These are phyloP conservation scores for Calvatia gigantea DNA, from an alignment of 768 basidiomycete genomes.

Conservation along the genomic window DNA sequence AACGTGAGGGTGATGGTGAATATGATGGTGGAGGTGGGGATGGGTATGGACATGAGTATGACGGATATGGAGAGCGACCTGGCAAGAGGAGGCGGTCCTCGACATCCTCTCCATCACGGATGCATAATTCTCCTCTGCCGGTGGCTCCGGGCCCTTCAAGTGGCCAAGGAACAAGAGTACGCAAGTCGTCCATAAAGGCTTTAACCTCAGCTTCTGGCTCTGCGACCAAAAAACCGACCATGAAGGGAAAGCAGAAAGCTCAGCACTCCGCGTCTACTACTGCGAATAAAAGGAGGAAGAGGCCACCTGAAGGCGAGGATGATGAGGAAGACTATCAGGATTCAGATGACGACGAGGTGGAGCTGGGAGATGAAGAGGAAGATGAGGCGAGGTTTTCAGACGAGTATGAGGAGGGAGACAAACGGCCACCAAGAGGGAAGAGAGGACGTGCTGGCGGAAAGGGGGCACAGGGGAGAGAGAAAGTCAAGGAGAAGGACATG, in stretches of 20 bases:
- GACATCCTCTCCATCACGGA: not conserved
- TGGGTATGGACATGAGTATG: not conserved
- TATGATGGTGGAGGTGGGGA: not conserved
- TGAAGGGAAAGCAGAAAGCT: conserved; percentile 20
- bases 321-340: conserved; percentile 18
- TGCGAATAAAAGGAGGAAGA: conserved; percentile 21
- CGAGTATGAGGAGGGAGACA: conserved; percentile 19
- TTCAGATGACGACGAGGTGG: conserved; percentile 21
- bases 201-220: not conserved
- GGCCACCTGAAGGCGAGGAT: not conserved
- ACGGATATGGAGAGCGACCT: not conserved
- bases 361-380: conserved; percentile 18
- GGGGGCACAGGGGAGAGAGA: conserved; percentile 17
- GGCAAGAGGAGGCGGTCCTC: not conserved
- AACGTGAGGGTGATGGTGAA: not conserved
- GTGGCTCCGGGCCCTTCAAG: not conserved
- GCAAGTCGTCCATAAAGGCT: not conserved
- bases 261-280: conserved; percentile 20
- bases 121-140: not conserved
- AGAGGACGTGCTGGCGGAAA: conserved; percentile 16
- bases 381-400: conserved; percentile 19
- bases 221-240: conserved; percentile 9
- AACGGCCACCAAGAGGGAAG: conserved; percentile 18
- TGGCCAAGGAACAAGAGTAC: not conserved
- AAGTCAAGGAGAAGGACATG: conserved; percentile 17